phyloP scores from a whole-genome alignment of 106 monocot genomes.

The Dendrobium chrysotoxum region DNA sequence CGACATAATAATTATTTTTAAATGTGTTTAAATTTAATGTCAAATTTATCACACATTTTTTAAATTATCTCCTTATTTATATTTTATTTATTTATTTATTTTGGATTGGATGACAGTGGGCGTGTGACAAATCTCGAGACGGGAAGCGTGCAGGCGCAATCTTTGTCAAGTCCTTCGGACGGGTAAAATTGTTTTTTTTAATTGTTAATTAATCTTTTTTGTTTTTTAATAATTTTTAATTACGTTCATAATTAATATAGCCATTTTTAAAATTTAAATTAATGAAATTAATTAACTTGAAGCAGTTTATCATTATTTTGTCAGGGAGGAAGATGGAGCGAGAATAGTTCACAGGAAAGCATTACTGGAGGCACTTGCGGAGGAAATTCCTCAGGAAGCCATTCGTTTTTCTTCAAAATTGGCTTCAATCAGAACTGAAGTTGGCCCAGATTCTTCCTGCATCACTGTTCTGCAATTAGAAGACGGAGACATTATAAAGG shows the following conservation, averaged over 20 bases:
- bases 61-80: no score
- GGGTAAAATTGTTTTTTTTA: background rate
- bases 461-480: slow-evolving; percentile 30
- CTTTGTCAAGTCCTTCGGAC: background rate
- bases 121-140: background rate
- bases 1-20: no score
- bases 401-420: slow-evolving; percentile 51
- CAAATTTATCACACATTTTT: no score
- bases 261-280: no score
- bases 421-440: slow-evolving; percentile 26
- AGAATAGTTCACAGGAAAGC: slow-evolving; percentile 30
- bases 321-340: background rate
- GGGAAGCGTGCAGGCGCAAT: background rate
- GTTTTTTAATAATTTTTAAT: background rate
- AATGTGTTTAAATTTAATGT: no score
- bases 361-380: slow-evolving; percentile 39
- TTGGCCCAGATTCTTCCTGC: background rate
- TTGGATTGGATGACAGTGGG: background rate
- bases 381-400: slow-evolving; percentile 40
- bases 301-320: no score
- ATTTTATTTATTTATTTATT: no score
- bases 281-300: no score
- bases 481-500: slow-evolving; percentile 48
- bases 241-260: background rate
- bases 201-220: no score